phyloP scores from a whole-genome alignment of 768 basidiomycete genomes.

The Trametes meyenii region DNA sequence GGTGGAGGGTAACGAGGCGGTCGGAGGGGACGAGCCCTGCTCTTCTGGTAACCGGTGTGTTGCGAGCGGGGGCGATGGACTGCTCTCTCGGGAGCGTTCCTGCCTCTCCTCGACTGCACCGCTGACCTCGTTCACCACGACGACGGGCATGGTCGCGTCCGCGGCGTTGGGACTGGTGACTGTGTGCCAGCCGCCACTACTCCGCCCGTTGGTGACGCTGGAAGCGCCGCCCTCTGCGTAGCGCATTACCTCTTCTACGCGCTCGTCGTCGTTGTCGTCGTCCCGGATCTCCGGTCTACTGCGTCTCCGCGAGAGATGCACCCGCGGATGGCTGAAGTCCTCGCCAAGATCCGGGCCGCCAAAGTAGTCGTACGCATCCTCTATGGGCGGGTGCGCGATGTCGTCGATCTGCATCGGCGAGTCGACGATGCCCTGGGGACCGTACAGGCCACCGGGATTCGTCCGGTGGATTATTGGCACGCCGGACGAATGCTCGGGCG shows the following conservation, averaged over 20 bases:
- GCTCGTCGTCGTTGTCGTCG: conserved; percentile 6
- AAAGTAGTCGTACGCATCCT: conserved; percentile 61
- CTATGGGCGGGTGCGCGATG: conserved; percentile 40
- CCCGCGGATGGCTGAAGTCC: conserved; percentile 38
- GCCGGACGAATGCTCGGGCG: conserved; percentile 9
- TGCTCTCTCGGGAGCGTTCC: conserved; percentile 34
- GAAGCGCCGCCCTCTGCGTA: conserved; percentile 31
- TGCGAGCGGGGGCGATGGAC: conserved; percentile 12
- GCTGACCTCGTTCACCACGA: conserved; percentile 40
- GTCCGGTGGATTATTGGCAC: conserved; percentile 12
- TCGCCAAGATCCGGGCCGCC: conserved; percentile 59
- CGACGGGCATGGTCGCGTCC: conserved; percentile 30
- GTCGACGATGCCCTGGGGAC: conserved; percentile 14
- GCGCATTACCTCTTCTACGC: conserved; percentile 11
- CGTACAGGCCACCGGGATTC: conserved; percentile 30
- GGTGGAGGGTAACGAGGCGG: conserved; percentile 15
- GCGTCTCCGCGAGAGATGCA: conserved; percentile 11
- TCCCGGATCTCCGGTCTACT: conserved; percentile 21
- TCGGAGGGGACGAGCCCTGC: conserved; percentile 11
- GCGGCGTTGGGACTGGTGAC: conserved; percentile 7
- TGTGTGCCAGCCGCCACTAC: conserved; percentile 16
- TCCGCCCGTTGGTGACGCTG: conserved; percentile 31
- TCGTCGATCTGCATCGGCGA: conserved; percentile 32
- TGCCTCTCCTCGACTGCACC: conserved; percentile 35
- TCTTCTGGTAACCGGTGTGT: not conserved